Base-by-base conservation (phyloP, 352 stramenopile genomes). In the Pythium graminicola region DNA sequence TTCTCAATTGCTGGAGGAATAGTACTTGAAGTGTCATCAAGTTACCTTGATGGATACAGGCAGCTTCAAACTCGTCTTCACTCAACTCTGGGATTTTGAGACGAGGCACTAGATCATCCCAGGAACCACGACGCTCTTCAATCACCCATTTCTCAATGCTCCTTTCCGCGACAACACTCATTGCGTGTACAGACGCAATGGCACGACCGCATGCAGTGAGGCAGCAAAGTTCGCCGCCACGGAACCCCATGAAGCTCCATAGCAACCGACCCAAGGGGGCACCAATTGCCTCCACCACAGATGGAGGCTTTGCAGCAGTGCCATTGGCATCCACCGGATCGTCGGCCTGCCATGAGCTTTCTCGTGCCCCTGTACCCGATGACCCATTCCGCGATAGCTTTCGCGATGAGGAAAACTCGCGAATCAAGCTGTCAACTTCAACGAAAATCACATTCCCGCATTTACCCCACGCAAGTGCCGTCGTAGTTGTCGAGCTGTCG, bases 111-210 rank as follows among this genome's bases (percentile, higher is more conserved):
- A 91, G 62, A 6, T 70, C 74, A 9, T 75, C 64, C 81, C 81
- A 92, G 33, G 67, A 64, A 0, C 73, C 76, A 19, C 69, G 70
- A 4, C 81, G 76, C 33, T 89, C 79, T 50, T 89, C 80, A 38
- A 93, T 89, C 13, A 91, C 64, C 80, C 80, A 91, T 38, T 86
- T 87, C 57, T 91, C 81, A 31, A 94, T 89, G 50, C 81, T 87
- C 31, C 82, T 81, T 54, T 94, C 84, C 0, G 79, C 65, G 6
- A 92, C 76, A 16, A 82, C 69, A 52, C 76, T 86, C 81, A 94
- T 91, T 4, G 89, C 70, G 23, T 89, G 69, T 11, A 94, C 84
- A 0, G 77, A 92, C 28, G 84, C 84, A 28, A 94, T 70, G 1
- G 81, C 74, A n/a, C 76, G 74, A 0, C 84, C 83, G 48, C 81